Evolutionary conservation across 495 filamentous ascomycete genomes (phyloP).

Genomic region (Neurospora tetrasperma): DNA sequence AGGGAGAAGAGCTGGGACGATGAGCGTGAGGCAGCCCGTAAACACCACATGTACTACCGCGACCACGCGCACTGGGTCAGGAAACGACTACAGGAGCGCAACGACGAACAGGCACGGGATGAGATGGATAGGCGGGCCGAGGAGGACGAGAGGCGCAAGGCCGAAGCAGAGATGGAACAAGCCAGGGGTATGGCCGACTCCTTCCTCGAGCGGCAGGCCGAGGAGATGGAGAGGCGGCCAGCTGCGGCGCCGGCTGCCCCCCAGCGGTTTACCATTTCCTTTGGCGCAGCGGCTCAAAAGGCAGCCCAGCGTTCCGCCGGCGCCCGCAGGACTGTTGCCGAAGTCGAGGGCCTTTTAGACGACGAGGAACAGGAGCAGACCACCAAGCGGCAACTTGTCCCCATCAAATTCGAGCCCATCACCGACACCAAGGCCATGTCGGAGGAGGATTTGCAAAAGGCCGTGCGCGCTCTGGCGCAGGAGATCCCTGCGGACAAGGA

Average conservation of each 20-base stretch:
- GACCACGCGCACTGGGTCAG: slow-evolving; percentile 78
- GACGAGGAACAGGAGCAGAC: slow-evolving; percentile 77
- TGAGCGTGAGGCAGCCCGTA: slow-evolving; percentile 63
- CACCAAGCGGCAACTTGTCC: slow-evolving; percentile 70
- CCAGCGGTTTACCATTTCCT: slow-evolving; percentile 85
- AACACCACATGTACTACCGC: slow-evolving; percentile 71
- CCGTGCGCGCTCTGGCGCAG: slow-evolving; percentile 66
- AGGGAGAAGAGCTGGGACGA: slow-evolving; percentile 79
- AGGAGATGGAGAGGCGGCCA: slow-evolving; percentile 67
- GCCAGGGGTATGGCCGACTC: slow-evolving; percentile 82
- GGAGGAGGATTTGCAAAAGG: slow-evolving; percentile 75
- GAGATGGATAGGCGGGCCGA: slow-evolving; percentile 73
- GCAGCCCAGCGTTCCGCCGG: slow-evolving; percentile 61
- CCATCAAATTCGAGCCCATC: slow-evolving; percentile 79
- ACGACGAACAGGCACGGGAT: slow-evolving; percentile 63
- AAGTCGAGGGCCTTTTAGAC: slow-evolving; percentile 88
- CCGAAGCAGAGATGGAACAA: slow-evolving; percentile 63
- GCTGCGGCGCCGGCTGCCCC: slow-evolving; percentile 37
- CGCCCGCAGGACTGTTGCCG: slow-evolving; percentile 73
- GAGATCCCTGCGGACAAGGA: slow-evolving; percentile 84
- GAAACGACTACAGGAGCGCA: slow-evolving; percentile 62
- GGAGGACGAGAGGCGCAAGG: slow-evolving; percentile 57
- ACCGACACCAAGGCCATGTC: slow-evolving; percentile 59
- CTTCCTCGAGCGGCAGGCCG: slow-evolving; percentile 81
- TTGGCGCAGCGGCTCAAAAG: slow-evolving; percentile 77